Evolutionary conservation across 805 yeast species (phyloP).

Genomic region (Crinitomyces ghanaensis): DNA sequence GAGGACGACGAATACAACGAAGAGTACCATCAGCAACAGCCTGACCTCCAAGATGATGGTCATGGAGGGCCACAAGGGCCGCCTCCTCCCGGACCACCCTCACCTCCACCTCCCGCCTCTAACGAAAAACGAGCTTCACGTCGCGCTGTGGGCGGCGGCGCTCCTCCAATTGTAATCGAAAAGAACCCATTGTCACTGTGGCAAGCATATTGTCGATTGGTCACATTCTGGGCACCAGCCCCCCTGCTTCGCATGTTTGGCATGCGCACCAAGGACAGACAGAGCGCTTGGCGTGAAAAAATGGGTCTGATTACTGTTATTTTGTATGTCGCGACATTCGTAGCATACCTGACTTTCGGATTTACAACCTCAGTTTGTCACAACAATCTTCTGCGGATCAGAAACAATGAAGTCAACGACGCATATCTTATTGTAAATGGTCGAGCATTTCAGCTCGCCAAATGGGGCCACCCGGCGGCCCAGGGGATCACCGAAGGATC

Average conservation of each 20-base stretch:
- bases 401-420: constrained; percentile 44
- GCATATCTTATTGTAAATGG: constrained; percentile 74
- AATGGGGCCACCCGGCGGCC: constrained; percentile 68
- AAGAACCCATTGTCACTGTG: constrained; percentile 36
- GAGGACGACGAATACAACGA: constrained; percentile 3
- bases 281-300: constrained; percentile 95
- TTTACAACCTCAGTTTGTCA: constrained; percentile 77
- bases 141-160: neutral
- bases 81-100: neutral
- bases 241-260: constrained; percentile 64
- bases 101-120: neutral
- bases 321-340: constrained; percentile 56
- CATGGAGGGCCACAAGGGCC: constrained; percentile 2
- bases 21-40: neutral
- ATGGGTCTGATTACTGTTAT: constrained; percentile 75
- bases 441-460: constrained; percentile 57
- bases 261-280: constrained; percentile 65
- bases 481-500: constrained; percentile 59
- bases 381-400: constrained; percentile 35
- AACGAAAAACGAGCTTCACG: constrained; percentile 2
- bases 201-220: constrained; percentile 65
- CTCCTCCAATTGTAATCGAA: constrained; percentile 1
- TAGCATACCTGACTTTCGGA: constrained; percentile 86
- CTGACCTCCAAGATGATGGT: neutral
- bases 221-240: constrained; percentile 91